These are phyloP conservation scores for Microdochium trichocladiopsis DNA, from an alignment of 2,329 filamentous ascomycete species.

Conservation along the genomic window DNA sequence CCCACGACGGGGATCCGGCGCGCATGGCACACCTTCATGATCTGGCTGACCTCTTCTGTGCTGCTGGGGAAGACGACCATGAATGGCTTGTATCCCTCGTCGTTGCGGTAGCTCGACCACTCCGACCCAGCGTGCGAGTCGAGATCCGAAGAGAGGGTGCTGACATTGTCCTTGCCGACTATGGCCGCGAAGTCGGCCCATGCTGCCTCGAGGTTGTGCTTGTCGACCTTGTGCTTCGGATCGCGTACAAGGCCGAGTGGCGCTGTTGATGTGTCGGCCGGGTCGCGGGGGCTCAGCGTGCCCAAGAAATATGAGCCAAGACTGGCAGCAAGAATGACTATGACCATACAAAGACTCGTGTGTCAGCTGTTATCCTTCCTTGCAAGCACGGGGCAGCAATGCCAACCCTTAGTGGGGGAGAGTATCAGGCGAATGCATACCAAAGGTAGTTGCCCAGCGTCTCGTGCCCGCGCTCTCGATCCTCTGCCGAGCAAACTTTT, in stretches of 20 bases:
- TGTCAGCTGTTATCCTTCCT: background rate
- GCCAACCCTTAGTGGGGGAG: too few relatives aligned
- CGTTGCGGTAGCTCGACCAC: conserved; percentile 54
- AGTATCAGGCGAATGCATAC: conserved; percentile 32
- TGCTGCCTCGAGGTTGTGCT: conserved; percentile 59
- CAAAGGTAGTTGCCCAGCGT: conserved; percentile 46
- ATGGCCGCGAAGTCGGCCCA: conserved; percentile 63
- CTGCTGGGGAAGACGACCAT: conserved; percentile 65
- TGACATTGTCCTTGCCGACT: conserved; percentile 58
- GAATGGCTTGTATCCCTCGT: conserved; percentile 46
- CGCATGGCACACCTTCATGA: conserved; percentile 70
- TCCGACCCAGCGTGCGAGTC: conserved; percentile 50
- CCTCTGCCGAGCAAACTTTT: conserved; percentile 36
- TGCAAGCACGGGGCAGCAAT: background rate
- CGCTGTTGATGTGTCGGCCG: conserved; percentile 49
- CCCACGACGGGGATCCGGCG: conserved; percentile 66
- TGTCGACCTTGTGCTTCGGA: conserved; percentile 50
- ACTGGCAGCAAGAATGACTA: conserved; percentile 46
- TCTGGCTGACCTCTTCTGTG: conserved; percentile 65
- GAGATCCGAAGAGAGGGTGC: conserved; percentile 49
- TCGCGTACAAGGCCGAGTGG: conserved; percentile 43
- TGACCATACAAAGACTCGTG: background rate
- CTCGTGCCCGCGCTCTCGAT: conserved; percentile 28
- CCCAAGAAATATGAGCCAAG: conserved; percentile 52
- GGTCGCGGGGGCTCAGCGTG: conserved; percentile 42